Percentiles rank a stretch among this genome's conserved stretches.
Evolutionary conservation across 306 rosid species (phyloP).

Genomic region (Aeschynomene evenia): DNA sequence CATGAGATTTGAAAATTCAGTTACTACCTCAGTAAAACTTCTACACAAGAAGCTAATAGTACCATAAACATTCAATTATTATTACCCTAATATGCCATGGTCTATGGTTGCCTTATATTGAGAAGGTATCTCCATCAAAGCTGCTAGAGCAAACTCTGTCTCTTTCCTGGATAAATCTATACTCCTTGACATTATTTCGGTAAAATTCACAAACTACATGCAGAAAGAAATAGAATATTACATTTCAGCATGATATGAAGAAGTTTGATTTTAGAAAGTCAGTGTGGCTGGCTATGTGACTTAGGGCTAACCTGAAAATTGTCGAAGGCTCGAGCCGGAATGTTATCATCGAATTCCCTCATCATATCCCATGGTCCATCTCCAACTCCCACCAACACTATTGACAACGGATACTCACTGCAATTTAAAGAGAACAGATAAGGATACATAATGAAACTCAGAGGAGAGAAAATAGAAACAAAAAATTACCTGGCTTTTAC

Average conservation of each 20-base stretch:
- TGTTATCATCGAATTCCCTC: conserved; percentile 85
- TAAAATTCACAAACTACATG: conserved; percentile 75
- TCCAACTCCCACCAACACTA: conserved; percentile 88
- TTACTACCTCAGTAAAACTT: background rate
- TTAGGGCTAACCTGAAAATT: conserved; percentile 70
- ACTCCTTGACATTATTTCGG: conserved; percentile 68
- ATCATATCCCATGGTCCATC: conserved; percentile 98
- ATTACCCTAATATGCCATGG: conserved; percentile 73
- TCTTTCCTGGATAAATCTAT: conserved; percentile 51
- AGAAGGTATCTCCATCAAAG: conserved; percentile 94
- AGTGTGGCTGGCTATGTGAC: conserved; percentile 9
- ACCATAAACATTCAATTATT: background rate
- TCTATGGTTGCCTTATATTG: conserved; percentile 88
- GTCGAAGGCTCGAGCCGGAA: conserved; percentile 82
- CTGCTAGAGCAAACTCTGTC: conserved; percentile 71
- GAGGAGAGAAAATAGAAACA: conserved; percentile 2
- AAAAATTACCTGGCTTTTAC: conserved; percentile 79
- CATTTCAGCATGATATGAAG: conserved; percentile 26
- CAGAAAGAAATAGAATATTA: conserved; percentile 23
- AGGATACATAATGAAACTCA: conserved; percentile 26
- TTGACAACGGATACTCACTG: conserved; percentile 83
- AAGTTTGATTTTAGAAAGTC: background rate
- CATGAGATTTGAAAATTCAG: conserved; percentile 25
- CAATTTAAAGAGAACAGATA: conserved; percentile 27
- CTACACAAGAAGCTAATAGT: background rate